Conservation (phyloP, 2,329 filamentous ascomycete genomes). For the Atkinsonella texensis region DNA sequence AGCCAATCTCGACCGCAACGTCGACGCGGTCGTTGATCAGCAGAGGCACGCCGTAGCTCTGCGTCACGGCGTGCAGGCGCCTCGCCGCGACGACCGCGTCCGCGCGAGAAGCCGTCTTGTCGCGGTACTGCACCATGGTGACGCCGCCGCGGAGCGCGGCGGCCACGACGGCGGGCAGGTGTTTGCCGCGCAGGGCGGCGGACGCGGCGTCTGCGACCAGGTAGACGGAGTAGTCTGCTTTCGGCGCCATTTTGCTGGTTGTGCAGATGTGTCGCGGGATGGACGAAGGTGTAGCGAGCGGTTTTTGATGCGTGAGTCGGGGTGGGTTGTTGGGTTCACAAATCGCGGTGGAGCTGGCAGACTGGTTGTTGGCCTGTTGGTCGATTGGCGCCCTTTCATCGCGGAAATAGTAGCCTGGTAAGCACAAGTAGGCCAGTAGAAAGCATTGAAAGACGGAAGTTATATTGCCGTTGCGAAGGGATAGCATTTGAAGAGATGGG, state of each 20-base stretch:
- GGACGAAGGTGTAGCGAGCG: neutral
- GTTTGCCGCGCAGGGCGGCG: constrained; percentile 59
- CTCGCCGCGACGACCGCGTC: constrained; percentile 58
- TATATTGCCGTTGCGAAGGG: too few relatives aligned
- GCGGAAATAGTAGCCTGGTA: too few relatives aligned
- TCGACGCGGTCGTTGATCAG: constrained; percentile 91
- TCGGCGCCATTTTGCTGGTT: neutral
- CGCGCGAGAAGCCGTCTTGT: constrained; percentile 70
- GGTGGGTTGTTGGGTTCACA: too few relatives aligned
- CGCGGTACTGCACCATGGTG: constrained; percentile 79
- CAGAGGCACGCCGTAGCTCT: constrained; percentile 58
- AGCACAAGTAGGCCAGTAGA: too few relatives aligned
- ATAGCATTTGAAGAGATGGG: too few relatives aligned
- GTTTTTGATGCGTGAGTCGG: neutral
- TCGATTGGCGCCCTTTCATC: too few relatives aligned
- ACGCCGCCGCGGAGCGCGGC: constrained; percentile 67
- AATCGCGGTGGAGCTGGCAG: too few relatives aligned
- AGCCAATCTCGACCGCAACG: constrained; percentile 72
- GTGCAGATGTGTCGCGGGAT: neutral
- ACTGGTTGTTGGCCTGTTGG: too few relatives aligned
- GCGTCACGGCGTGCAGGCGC: constrained; percentile 59
- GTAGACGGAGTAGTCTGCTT: constrained; percentile 69
- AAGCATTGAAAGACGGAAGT: too few relatives aligned
- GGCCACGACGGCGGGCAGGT: constrained; percentile 63
- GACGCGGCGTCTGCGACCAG: constrained; percentile 90